These are phyloP conservation scores for Groenewaldozyma salmanticensis DNA, from an alignment of 805 yeast species.

Conservation along the genomic window DNA sequence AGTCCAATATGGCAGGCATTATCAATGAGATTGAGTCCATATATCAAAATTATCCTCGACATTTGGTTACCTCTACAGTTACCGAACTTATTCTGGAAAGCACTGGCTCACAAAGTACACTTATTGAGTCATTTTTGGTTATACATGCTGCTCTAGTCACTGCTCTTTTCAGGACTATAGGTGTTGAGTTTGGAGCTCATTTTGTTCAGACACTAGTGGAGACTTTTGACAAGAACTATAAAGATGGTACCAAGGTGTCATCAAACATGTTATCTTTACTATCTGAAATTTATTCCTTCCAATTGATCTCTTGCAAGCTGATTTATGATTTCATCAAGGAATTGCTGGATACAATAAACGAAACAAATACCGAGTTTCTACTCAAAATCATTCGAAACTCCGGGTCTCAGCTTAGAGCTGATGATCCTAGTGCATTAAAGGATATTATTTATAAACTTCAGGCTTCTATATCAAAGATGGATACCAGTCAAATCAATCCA, in stretches of 20 bases:
- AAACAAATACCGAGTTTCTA: slow-evolving; percentile 66
- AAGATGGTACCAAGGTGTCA: slow-evolving; percentile 33
- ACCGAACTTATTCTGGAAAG: slow-evolving; percentile 56
- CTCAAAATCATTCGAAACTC: slow-evolving; percentile 61
- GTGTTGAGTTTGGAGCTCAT: slow-evolving; percentile 83
- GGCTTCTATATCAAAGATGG: slow-evolving; percentile 32
- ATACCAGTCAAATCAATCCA: slow-evolving; percentile 34
- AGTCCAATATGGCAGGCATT: slow-evolving; percentile 66
- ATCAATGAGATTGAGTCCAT: slow-evolving; percentile 57
- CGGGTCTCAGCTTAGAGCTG: slow-evolving; percentile 80
- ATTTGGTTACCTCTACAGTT: slow-evolving; percentile 63
- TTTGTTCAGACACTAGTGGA: slow-evolving; percentile 77
- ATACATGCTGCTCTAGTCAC: slow-evolving; percentile 70
- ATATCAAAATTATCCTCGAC: slow-evolving; percentile 62
- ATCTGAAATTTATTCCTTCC: slow-evolving; percentile 68
- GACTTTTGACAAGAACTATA: slow-evolving; percentile 36
- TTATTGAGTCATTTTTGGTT: slow-evolving; percentile 70
- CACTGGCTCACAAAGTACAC: slow-evolving; percentile 50
- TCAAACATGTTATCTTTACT: slow-evolving; percentile 65
- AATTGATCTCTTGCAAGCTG: slow-evolving; percentile 61
- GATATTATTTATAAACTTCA: slow-evolving; percentile 61
- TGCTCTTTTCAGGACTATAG: slow-evolving; percentile 67
- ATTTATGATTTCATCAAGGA: slow-evolving; percentile 63
- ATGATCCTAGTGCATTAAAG: slow-evolving; percentile 79
- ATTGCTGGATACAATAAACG: slow-evolving; percentile 47